Evolutionary conservation across 768 basidiomycete genomes (phyloP).

Genomic region (Tulasnella sp.): DNA sequence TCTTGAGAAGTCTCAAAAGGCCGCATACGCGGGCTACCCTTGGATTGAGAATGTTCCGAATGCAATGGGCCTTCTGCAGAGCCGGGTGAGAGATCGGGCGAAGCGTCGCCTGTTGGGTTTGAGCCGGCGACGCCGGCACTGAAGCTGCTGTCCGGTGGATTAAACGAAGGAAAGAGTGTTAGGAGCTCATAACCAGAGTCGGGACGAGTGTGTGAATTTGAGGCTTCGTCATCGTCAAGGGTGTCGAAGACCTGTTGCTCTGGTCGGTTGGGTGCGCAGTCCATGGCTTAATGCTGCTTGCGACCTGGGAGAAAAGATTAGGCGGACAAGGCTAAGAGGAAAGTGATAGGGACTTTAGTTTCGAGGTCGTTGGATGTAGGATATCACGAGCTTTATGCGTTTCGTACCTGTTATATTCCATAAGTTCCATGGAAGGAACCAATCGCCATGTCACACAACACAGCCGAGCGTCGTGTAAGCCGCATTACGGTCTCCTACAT

Average conservation of each 20-base stretch:
- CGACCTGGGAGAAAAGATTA: too few relatives aligned
- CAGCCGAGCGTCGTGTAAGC: too few relatives aligned
- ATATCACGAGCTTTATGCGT: too few relatives aligned
- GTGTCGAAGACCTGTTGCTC: background rate
- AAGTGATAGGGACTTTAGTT: too few relatives aligned
- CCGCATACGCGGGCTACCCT: background rate
- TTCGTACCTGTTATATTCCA: too few relatives aligned
- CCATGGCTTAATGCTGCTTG: background rate
- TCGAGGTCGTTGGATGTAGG: too few relatives aligned
- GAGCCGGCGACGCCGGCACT: background rate
- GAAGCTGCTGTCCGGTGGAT: background rate
- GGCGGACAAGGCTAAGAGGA: too few relatives aligned
- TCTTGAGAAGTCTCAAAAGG: background rate
- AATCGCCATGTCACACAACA: too few relatives aligned
- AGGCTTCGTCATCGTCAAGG: background rate
- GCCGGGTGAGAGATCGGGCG: background rate
- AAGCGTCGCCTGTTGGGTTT: background rate
- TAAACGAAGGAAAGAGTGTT: conserved; percentile 8
- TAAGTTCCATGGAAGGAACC: too few relatives aligned
- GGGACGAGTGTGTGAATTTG: background rate
- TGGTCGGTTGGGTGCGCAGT: background rate
- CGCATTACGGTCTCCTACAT: too few relatives aligned
- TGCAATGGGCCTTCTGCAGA: background rate
- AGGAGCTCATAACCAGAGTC: background rate
- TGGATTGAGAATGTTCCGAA: background rate